Conservation (phyloP, 768 basidiomycete species). For the Boletus tomentosulus region DNA sequence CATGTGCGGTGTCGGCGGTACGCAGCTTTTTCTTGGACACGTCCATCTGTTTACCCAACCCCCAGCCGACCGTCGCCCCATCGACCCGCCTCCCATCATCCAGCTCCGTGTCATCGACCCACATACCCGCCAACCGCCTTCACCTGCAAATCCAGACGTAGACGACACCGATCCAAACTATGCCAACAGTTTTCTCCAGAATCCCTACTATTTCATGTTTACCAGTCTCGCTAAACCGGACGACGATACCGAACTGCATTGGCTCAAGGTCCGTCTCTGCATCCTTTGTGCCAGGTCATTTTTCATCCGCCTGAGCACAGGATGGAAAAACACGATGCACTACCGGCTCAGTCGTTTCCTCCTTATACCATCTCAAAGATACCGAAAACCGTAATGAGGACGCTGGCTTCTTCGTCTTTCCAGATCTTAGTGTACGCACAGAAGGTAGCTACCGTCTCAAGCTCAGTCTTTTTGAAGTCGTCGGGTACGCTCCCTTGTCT, state of each 20-base stretch:
- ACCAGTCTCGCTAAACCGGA: slow-evolving; percentile 87
- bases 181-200: slow-evolving; percentile 69
- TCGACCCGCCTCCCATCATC: slow-evolving; percentile 97
- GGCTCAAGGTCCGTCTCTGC: slow-evolving; percentile 56
- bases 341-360: slow-evolving; percentile 86
- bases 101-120: slow-evolving; percentile 86
- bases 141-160: slow-evolving; percentile 26
- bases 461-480: slow-evolving; percentile 82
- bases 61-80: slow-evolving; percentile 90
- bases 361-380: slow-evolving; percentile 87
- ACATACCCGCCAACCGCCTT: slow-evolving; percentile 31
- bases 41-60: background rate
- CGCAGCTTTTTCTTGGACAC: slow-evolving; percentile 31
- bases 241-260: slow-evolving; percentile 84
- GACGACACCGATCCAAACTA: slow-evolving; percentile 38
- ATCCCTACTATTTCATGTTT: slow-evolving; percentile 96
- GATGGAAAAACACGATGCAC: slow-evolving; percentile 91
- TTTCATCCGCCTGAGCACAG: slow-evolving; percentile 31
- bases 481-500: slow-evolving; percentile 57
- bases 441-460: slow-evolving; percentile 82
- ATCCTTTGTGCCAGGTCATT: background rate
- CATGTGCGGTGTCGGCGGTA: slow-evolving; percentile 87
- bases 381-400: slow-evolving; percentile 57
- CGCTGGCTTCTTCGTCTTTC: slow-evolving; percentile 95
- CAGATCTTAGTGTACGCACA: slow-evolving; percentile 86